Evolutionary conservation across 192 early-diverging fungal species (phyloP).

Genomic region (Glomus cerebriforme): DNA sequence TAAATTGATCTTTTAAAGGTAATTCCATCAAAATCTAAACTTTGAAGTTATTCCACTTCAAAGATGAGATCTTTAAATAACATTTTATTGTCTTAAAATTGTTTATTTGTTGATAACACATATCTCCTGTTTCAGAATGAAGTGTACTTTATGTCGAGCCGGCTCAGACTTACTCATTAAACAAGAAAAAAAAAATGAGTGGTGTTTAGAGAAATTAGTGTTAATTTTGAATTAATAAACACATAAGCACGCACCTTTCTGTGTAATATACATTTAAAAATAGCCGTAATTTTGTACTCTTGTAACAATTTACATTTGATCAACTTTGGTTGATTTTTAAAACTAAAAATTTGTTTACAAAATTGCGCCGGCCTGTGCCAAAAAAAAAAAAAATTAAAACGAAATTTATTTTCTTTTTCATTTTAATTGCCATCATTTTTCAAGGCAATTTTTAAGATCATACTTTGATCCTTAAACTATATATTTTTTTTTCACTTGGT

Average conservation of each 20-base stretch:
- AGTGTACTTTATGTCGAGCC: not conserved
- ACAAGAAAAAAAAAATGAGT: not conserved
- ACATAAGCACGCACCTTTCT: not conserved
- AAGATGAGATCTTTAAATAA: too few relatives aligned
- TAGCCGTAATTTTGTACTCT: too few relatives aligned
- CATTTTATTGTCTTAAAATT: too few relatives aligned
- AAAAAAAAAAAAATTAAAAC: not conserved
- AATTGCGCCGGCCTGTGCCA: not conserved
- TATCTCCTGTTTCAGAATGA: not conserved
- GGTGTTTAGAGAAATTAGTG: not conserved
- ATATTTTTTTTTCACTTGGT: too few relatives aligned
- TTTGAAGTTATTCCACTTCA: too few relatives aligned
- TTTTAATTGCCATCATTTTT: not conserved
- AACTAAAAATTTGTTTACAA: not conserved
- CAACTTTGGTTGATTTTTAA: not conserved
- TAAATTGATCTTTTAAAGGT: too few relatives aligned
- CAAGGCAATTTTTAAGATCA: not conserved
- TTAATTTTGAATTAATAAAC: not conserved
- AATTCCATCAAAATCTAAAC: too few relatives aligned
- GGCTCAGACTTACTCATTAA: too few relatives aligned
- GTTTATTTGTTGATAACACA: not conserved
- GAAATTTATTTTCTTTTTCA: not conserved
- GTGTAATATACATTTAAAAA: too few relatives aligned
- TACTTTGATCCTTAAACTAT: too few relatives aligned
- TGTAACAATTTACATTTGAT: not conserved